phyloP scores from a whole-genome alignment of 75 land plant species.

The Pinus tabuliformis region DNA sequence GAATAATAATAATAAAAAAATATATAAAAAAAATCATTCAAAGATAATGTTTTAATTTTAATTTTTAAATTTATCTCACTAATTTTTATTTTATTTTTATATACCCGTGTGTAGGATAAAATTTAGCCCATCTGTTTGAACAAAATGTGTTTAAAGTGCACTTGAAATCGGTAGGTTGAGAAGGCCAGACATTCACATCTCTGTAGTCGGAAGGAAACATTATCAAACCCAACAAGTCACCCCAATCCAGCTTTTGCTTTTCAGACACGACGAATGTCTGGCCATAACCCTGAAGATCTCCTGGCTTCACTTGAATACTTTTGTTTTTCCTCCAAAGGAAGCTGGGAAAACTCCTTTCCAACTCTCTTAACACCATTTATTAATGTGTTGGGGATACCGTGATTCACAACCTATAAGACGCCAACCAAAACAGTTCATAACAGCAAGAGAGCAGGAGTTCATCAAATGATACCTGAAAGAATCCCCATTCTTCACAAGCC shows the following conservation, averaged over 20 bases:
- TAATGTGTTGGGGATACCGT: background rate
- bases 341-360: slow-evolving; percentile 26
- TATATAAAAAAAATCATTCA: too few relatives aligned
- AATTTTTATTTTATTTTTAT: too few relatives aligned
- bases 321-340: slow-evolving; percentile 28
- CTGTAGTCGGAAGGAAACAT: background rate
- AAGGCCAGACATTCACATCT: background rate
- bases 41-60: too few relatives aligned
- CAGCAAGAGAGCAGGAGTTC: too few relatives aligned
- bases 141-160: too few relatives aligned
- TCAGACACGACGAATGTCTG: slow-evolving; percentile 19
- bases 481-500: slow-evolving; percentile 1
- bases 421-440: too few relatives aligned
- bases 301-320: background rate
- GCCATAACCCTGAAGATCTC: slow-evolving; percentile 33
- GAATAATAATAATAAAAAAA: too few relatives aligned
- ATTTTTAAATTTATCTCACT: too few relatives aligned
- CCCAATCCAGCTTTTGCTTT: background rate
- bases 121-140: too few relatives aligned
- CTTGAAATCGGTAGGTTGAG: background rate
- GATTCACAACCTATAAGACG: background rate
- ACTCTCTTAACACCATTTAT: slow-evolving; percentile 1
- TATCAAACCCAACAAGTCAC: background rate
- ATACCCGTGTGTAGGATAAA: too few relatives aligned
- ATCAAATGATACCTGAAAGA: background rate